A percentile compares a stretch with the other conserved stretches of the same genome.
These are phyloP conservation scores for Plasmodium ovale DNA, from an alignment of 169 alveolate genomes.

Conservation along the genomic window DNA sequence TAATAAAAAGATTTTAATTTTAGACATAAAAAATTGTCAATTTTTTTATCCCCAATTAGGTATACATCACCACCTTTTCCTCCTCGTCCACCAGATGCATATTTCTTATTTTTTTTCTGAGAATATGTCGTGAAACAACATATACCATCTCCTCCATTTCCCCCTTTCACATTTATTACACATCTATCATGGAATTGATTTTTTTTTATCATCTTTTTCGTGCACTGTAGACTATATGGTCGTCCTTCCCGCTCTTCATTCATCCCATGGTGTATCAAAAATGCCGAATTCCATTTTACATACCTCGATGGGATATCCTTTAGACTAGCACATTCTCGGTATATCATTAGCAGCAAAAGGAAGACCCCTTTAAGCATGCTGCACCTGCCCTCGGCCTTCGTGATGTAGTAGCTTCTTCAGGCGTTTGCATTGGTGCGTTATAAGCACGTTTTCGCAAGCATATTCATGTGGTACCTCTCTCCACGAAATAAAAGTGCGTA, in stretches of 20 bases:
- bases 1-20: slow-evolving; percentile 80
- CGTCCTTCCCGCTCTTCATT: not conserved
- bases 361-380: slow-evolving; percentile 12
- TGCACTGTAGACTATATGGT: slow-evolving; percentile 20
- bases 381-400: too few species aligned
- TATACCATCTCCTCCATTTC: slow-evolving; percentile 93
- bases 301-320: not conserved
- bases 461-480: too few species aligned
- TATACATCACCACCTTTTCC: slow-evolving; percentile 95
- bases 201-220: slow-evolving; percentile 61
- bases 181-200: slow-evolving; percentile 82
- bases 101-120: slow-evolving; percentile 88
- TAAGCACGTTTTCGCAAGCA: too few species aligned
- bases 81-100: slow-evolving; percentile 96
- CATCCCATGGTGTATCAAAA: slow-evolving; percentile 4
- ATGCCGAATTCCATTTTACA: slow-evolving; percentile 6
- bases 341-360: slow-evolving; percentile 5
- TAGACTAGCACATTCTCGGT: slow-evolving; percentile 4
- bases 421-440: too few species aligned
- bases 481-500: too few species aligned
- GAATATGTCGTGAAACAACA: slow-evolving; percentile 83
- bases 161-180: slow-evolving; percentile 85
- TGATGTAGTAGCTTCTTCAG: too few species aligned
- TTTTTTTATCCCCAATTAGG: slow-evolving; percentile 81
- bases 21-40: slow-evolving; percentile 83